Conservation (phyloP, 2,329 filamentous ascomycete genomes). For the Colletotrichum melonis region DNA sequence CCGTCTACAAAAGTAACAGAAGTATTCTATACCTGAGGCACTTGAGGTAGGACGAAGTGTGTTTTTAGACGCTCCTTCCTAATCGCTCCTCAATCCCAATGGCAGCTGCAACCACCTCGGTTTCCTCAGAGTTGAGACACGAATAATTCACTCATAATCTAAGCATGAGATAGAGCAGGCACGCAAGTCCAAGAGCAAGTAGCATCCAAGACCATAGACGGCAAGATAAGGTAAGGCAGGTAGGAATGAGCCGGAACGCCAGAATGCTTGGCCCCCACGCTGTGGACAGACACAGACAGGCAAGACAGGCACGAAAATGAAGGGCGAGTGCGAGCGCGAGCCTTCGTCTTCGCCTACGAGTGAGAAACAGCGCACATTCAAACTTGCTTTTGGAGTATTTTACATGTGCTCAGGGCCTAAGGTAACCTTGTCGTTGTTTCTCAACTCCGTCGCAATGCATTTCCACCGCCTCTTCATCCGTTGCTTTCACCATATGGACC, state of each 20-base stretch:
- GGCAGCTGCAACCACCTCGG: not conserved
- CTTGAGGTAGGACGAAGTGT: not conserved
- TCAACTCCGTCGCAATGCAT: constrained; percentile 22
- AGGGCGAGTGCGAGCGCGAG: not conserved
- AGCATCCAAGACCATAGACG: not conserved
- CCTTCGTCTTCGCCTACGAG: too few relatives aligned
- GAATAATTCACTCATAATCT: too few relatives aligned
- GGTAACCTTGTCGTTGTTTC: constrained; percentile 13
- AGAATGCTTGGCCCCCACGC: not conserved
- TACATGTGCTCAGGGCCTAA: not conserved
- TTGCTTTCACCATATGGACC: not conserved
- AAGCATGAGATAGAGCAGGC: not conserved
- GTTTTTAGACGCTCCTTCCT: not conserved
- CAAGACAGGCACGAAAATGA: not conserved
- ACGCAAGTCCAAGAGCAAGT: too few relatives aligned
- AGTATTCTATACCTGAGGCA: too few relatives aligned
- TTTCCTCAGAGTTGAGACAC: not conserved
- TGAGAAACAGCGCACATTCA: not conserved
- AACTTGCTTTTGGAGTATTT: not conserved
- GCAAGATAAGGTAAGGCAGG: not conserved
- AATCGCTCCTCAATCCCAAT: not conserved
- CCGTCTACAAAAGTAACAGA: not conserved
- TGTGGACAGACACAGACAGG: not conserved
- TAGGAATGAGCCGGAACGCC: not conserved
- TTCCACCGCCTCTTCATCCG: not conserved